Conservation (phyloP, 1,284 basidiomycete genomes). For the Pascua guehoae region DNA sequence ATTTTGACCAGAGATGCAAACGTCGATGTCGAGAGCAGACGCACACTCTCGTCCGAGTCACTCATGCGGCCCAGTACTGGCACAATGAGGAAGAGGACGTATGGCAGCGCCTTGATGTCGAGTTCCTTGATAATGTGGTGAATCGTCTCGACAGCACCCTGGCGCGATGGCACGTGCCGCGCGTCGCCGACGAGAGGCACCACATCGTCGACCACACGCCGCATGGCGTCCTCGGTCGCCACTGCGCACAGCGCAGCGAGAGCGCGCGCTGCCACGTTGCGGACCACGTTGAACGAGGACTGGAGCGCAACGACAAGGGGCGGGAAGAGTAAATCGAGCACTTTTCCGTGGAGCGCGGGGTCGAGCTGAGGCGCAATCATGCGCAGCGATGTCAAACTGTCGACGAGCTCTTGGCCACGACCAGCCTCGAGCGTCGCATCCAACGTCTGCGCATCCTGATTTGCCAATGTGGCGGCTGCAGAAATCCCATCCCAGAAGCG, state of each 20-base stretch:
- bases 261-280: slow-evolving; percentile 79
- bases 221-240: slow-evolving; percentile 82
- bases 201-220: slow-evolving; percentile 76
- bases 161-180: slow-evolving; percentile 69
- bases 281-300: slow-evolving; percentile 81
- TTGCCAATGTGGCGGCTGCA: slow-evolving; percentile 56
- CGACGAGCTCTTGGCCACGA: slow-evolving; percentile 91
- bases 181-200: slow-evolving; percentile 84
- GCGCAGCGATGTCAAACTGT: slow-evolving; percentile 85
- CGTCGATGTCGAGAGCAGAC: slow-evolving; percentile 89
- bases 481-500: slow-evolving; percentile 93
- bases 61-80: slow-evolving; percentile 97
- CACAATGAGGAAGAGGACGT: slow-evolving; percentile 95
- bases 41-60: slow-evolving; percentile 84
- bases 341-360: slow-evolving; percentile 60
- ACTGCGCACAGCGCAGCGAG: slow-evolving; percentile 84
- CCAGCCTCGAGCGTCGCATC: slow-evolving; percentile 2
- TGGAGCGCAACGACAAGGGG: slow-evolving; percentile 71
- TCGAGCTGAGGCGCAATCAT: slow-evolving; percentile 75
- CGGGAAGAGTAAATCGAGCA: slow-evolving; percentile 70
- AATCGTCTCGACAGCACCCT: slow-evolving; percentile 85
- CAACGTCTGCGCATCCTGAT: neutral
- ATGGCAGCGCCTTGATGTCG: slow-evolving; percentile 92
- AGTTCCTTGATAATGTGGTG: slow-evolving; percentile 91
- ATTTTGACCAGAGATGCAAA: slow-evolving; percentile 99